phyloP scores from a whole-genome alignment of 495 filamentous ascomycete genomes.

The Penicillium paxilli region DNA sequence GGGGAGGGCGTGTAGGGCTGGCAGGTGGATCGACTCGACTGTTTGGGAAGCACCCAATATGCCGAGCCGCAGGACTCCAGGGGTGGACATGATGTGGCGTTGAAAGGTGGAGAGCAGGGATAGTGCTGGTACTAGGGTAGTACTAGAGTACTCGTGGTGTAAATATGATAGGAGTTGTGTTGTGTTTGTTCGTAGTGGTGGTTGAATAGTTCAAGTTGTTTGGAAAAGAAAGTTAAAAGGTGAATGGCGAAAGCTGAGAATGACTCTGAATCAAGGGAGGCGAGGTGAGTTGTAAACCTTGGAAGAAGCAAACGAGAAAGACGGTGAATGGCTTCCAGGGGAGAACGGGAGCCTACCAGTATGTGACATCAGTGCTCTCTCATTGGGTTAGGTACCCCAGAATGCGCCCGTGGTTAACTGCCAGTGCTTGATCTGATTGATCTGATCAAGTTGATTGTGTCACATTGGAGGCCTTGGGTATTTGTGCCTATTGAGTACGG shows the following conservation, averaged over 20 bases:
- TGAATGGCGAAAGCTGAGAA: no score
- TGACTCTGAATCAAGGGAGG: no score
- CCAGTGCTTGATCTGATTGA: no score
- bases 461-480: background rate
- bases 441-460: background rate
- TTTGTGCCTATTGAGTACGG: no score
- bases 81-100: conserved; percentile 20
- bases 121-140: background rate
- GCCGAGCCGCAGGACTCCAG: conserved; percentile 39
- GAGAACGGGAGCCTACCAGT: background rate
- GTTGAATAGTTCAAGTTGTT: no score
- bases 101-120: background rate
- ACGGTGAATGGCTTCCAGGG: background rate
- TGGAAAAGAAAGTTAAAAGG: no score
- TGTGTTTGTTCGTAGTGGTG: no score
- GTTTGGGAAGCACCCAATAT: conserved; percentile 47
- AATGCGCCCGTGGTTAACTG: conserved; percentile 2
- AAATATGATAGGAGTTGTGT: no score
- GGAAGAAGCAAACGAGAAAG: background rate
- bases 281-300: no score
- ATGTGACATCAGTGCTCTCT: conserved; percentile 14
- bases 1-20: conserved; percentile 41
- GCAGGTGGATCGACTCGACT: conserved; percentile 52
- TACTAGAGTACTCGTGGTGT: no score
- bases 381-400: conserved; percentile 1